Percentiles rank a stretch among this genome's conserved stretches.
These are phyloP conservation scores for Circinella minor DNA, from an alignment of 371 early-diverging fungal genomes.

Conservation along the genomic window DNA sequence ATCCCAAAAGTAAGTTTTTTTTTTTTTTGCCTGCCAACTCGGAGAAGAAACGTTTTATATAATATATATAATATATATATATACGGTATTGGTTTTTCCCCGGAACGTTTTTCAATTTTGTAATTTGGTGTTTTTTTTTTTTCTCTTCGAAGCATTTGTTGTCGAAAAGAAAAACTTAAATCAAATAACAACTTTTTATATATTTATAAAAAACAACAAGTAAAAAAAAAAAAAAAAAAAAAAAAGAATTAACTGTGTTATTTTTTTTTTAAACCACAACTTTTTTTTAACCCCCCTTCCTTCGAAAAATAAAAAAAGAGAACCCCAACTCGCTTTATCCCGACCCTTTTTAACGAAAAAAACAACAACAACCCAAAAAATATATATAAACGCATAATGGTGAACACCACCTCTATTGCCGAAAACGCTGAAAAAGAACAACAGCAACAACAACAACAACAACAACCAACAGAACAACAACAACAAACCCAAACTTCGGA, in stretches of 20 bases:
- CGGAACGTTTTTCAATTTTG: constrained; percentile 1
- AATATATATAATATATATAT: no score
- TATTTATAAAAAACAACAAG: not conserved
- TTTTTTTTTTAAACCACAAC: no score
- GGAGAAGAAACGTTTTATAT: constrained; percentile 5
- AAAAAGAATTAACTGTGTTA: not conserved
- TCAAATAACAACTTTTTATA: not conserved
- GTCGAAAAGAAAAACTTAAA: not conserved
- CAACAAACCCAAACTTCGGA: not conserved
- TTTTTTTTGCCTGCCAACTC: not conserved
- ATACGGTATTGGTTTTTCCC: constrained; percentile 5
- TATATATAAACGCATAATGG: constrained; percentile 12
- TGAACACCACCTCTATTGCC: constrained; percentile 15
- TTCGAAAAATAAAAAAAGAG: not conserved
- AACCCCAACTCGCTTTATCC: not conserved
- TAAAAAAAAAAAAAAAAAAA: not conserved
- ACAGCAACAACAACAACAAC: not conserved
- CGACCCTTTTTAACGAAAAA: not conserved
- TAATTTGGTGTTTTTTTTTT: not conserved
- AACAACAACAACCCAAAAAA: not conserved
- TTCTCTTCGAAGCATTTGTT: not conserved
- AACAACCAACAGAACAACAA: not conserved
- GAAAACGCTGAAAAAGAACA: constrained; percentile 9
- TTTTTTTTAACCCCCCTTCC: not conserved
- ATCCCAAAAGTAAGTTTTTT: constrained; percentile 2